These are phyloP conservation scores for Botrytis cinerea DNA, from an alignment of 2,329 filamentous ascomycete genomes.

Conservation along the genomic window DNA sequence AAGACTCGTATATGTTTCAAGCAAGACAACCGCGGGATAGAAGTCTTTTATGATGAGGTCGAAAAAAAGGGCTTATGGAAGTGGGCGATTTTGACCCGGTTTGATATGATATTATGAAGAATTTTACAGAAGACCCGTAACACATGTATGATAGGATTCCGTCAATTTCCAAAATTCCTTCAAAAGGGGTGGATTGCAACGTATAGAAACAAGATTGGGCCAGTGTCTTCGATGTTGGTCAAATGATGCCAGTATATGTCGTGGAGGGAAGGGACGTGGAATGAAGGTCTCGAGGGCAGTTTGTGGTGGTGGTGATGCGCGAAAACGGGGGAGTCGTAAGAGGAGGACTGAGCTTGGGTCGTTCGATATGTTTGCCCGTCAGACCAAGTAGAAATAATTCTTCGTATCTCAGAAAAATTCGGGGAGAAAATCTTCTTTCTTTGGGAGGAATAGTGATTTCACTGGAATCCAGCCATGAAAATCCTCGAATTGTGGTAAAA, in stretches of 20 bases:
- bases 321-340: constrained; percentile 13
- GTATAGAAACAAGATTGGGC: constrained; percentile 14
- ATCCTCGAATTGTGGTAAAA: constrained; percentile 22
- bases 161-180: not conserved
- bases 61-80: constrained; percentile 2
- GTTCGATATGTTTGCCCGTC: constrained; percentile 15
- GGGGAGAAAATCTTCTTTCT: constrained; percentile 12
- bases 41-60: constrained; percentile 14
- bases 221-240: constrained; percentile 14
- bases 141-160: constrained; percentile 18
- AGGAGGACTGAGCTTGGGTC: constrained; percentile 12
- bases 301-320: constrained; percentile 11
- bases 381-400: constrained; percentile 13
- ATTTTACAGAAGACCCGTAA: constrained; percentile 16
- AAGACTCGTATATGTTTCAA: constrained; percentile 15
- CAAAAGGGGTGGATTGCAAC: constrained; percentile 3
- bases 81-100: not conserved
- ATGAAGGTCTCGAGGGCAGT: constrained; percentile 16
- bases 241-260: constrained; percentile 17
- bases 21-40: not conserved
- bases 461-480: constrained; percentile 40
- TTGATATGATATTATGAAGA: not conserved
- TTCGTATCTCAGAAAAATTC: constrained; percentile 17
- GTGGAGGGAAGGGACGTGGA: constrained; percentile 9
- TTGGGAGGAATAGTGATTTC: constrained; percentile 28